Base-by-base conservation (phyloP, 2,329 filamentous ascomycete genomes). In the Xylaria sp. region DNA sequence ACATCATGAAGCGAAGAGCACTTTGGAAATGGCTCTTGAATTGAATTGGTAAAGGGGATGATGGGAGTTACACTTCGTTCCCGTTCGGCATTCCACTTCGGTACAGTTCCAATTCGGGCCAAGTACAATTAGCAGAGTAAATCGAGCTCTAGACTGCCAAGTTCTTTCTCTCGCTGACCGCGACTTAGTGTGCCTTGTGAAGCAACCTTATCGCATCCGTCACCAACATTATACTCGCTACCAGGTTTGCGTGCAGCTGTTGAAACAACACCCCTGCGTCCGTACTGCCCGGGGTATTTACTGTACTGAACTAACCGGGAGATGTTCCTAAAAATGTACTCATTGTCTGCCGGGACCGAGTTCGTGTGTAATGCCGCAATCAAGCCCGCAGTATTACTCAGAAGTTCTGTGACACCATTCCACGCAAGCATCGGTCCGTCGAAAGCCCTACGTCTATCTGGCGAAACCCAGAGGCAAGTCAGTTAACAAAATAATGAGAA, bases 221-320 rank as follows among this genome's bases (percentile, higher is more conserved):
- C 46, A 64, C 51, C 36, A 58, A 56, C 51, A 62, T 20, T 39
- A 68, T 58, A 43, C 49, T 48, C 28, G 13, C 54, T 25, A 61
- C 23, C 59, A 51, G 43, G 31, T 28, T 58, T 65, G 41, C 66
- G 18, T 69, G 66, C 69, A 68, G 68, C 58, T 66, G 62, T 68
- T 70, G 66, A 70, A 71, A 71, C 69, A 66, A 8, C 10, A 28
- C 33, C 64, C 66, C 58, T 66, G 57, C 57, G 36, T n/a, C 46
- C n/a, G 46, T 18, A n/a, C 5, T 20, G 9, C 46, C 46, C 46
- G 46, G 46, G 46, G 9, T 18, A 48, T 48, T 15, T 46, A n/a
- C 41, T n/a, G 15, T 43, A 46, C 13, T 43, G 41, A 18, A 46
- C 33, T 36, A 7, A 18, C 33, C 43, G 41, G 43, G 36, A 33